phyloP scores from a whole-genome alignment of 2,329 filamentous ascomycete genomes.

The Fusarium sp. region DNA sequence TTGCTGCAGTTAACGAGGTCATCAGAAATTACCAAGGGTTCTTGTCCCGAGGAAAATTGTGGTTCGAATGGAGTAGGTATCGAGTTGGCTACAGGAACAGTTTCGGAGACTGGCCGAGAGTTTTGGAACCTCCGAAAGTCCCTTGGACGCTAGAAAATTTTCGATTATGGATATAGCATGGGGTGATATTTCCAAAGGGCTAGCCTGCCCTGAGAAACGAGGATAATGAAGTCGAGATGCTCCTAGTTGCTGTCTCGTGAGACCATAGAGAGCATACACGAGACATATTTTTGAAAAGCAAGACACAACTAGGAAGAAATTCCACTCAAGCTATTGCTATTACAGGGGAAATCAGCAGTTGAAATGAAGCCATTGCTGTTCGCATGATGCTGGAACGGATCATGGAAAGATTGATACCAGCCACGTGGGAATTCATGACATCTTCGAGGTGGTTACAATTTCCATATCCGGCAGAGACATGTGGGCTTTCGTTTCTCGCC shows the following conservation, averaged over 20 bases:
- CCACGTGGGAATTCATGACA: background rate
- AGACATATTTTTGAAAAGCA: background rate
- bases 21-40: background rate
- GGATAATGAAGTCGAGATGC: background rate
- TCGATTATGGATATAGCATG: background rate
- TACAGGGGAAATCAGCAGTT: background rate
- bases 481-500: background rate
- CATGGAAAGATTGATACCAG: background rate
- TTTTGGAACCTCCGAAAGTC: background rate
- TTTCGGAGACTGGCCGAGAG: background rate
- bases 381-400: background rate
- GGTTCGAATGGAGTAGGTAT: background rate
- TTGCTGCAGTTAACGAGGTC: too few relatives aligned
- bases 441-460: background rate
- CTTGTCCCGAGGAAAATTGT: background rate
- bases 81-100: background rate
- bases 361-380: background rate
- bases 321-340: background rate
- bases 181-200: background rate
- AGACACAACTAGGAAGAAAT: background rate
- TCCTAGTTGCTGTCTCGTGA: background rate
- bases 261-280: background rate
- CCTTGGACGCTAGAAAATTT: background rate
- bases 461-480: background rate
- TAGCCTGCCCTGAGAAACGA: background rate